Conservation (phyloP, 2,329 filamentous ascomycete species). For the Lachnellula occidentalis region DNA sequence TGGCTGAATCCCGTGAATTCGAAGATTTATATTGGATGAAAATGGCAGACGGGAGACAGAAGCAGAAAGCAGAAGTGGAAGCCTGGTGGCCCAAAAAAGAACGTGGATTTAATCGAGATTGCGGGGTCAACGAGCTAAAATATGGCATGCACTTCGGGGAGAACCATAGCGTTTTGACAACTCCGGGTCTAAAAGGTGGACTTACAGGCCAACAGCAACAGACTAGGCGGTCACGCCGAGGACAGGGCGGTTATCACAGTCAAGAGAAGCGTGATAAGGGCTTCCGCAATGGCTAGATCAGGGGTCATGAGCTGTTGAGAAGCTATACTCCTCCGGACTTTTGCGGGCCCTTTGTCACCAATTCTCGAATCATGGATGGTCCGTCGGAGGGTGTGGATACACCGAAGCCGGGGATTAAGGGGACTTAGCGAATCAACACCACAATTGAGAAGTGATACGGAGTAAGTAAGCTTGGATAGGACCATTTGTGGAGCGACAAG, state of each 20-base stretch:
- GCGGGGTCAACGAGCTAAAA: constrained; percentile 4
- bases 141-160: neutral
- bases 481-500: neutral
- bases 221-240: neutral
- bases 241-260: neutral
- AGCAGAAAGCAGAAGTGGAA: too few relatives aligned
- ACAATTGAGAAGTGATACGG: neutral
- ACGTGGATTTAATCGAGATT: constrained; percentile 2
- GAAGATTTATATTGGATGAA: neutral
- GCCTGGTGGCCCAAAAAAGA: neutral
- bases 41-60: neutral
- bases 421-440: neutral
- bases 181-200: neutral
- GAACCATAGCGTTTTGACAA: neutral
- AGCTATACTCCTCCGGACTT: neutral
- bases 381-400: neutral
- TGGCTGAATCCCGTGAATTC: neutral
- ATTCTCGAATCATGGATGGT: constrained; percentile 9
- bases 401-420: neutral
- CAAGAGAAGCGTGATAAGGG: neutral
- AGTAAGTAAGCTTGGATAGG: neutral
- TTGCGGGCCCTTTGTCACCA: constrained; percentile 6
- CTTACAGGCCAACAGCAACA: neutral
- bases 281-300: neutral
- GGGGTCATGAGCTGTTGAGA: neutral